A percentile compares a stretch with the other conserved stretches of the same genome.
These are phyloP conservation scores for Volvox africanus DNA, from an alignment of 139 green algal genomes.

Conservation along the genomic window DNA sequence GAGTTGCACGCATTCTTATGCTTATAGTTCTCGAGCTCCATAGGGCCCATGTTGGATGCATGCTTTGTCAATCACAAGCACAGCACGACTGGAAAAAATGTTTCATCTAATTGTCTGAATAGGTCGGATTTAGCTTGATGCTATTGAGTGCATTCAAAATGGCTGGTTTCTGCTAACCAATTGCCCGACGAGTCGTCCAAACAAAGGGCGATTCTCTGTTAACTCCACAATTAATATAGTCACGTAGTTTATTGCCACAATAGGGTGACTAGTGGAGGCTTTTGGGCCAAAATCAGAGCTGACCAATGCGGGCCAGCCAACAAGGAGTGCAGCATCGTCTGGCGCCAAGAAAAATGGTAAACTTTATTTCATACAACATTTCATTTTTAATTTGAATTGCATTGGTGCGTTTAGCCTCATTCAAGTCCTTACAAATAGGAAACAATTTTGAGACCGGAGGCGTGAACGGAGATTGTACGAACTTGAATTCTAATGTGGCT, in stretches of 20 bases:
- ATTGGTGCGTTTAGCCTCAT: not conserved
- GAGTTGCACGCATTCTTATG: too few species aligned
- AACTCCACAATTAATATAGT: not conserved
- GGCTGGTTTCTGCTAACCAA: not conserved
- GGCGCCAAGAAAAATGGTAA: slow-evolving; percentile 17
- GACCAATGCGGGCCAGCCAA: slow-evolving; percentile 24
- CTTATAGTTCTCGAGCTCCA: too few species aligned
- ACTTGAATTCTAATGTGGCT: not conserved
- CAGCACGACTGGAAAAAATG: too few species aligned
- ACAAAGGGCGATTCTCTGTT: not conserved
- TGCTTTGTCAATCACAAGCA: too few species aligned
- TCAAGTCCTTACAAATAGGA: too few species aligned
- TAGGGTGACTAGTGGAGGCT: not conserved
- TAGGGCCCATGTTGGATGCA: too few species aligned
- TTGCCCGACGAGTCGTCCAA: not conserved
- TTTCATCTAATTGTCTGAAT: not conserved
- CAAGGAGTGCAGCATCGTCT: not conserved
- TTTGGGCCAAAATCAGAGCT: not conserved
- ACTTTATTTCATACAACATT: not conserved
- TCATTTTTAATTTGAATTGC: not conserved
- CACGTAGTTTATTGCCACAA: not conserved
- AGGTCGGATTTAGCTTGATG: not conserved
- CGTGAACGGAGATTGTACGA: not conserved
- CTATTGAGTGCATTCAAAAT: not conserved
- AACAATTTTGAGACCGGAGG: too few species aligned